phyloP scores from a whole-genome alignment of 768 basidiomycete species.

The Amylocystis lapponica region DNA sequence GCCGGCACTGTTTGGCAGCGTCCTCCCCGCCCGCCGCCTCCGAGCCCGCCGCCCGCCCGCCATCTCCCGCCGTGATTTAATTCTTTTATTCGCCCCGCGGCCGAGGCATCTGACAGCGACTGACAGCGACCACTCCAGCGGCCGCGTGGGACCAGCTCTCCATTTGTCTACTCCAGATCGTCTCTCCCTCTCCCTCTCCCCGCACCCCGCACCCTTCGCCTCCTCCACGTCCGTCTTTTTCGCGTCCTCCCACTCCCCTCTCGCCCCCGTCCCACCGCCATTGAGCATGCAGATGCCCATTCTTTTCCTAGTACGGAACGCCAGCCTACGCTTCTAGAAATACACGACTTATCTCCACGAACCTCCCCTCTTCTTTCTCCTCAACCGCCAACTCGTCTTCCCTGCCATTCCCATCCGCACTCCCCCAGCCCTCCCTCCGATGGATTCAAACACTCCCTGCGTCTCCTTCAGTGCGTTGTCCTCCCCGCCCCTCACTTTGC shows the following conservation, averaged over 20 bases:
- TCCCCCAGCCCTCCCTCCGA: conserved; percentile 5
- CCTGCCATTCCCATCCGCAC: not conserved
- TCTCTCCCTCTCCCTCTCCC: conserved; percentile 1
- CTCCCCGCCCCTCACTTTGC: conserved; percentile 4
- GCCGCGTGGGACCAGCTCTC: no score
- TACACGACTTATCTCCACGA: conserved; percentile 14
- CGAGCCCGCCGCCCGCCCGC: no score
- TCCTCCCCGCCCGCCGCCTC: no score
- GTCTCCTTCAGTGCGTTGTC: conserved; percentile 70
- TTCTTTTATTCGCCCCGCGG: no score
- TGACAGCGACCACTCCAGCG: no score
- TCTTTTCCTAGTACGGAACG: not conserved
- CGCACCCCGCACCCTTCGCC: not conserved
- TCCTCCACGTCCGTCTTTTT: not conserved
- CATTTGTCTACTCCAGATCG: no score
- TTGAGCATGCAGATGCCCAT: not conserved
- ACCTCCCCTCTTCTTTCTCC: conserved; percentile 3
- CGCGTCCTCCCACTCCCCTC: not conserved
- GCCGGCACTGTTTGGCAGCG: no score
- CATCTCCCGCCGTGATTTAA: no score
- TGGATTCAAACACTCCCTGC: conserved; percentile 36
- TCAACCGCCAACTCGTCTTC: conserved; percentile 4
- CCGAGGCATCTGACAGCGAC: no score
- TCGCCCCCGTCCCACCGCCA: not conserved
- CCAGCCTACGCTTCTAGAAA: conserved; percentile 13